Evolutionary conservation across 2,329 filamentous ascomycete species (phyloP).

Genomic region (Pestalotiopsis sp.): DNA sequence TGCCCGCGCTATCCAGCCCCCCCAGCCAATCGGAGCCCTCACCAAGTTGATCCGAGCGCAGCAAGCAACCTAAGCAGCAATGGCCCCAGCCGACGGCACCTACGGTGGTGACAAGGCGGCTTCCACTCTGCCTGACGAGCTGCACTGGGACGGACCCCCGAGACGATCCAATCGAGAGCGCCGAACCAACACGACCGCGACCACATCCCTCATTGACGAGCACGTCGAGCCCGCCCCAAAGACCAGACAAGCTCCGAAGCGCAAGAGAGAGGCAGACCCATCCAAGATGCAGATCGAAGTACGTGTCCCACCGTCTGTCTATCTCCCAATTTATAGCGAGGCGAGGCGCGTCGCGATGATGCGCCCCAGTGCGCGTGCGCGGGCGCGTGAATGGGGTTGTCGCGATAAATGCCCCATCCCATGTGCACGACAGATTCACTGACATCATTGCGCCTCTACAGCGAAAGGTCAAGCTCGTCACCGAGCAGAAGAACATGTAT

Average conservation of each 20-base stretch:
- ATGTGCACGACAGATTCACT: neutral
- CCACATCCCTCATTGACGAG: neutral
- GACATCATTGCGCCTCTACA: constrained; percentile 50
- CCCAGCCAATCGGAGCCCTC: neutral
- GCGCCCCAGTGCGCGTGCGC: neutral
- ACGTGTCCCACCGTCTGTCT: neutral
- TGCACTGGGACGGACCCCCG: constrained; percentile 1
- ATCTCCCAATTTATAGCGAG: too few relatives aligned
- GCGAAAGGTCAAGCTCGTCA: constrained; percentile 89
- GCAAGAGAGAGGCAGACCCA: constrained; percentile 5
- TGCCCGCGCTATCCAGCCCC: neutral
- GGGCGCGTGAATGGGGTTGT: neutral
- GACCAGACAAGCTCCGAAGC: neutral
- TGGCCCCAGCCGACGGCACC: neutral
- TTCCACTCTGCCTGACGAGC: neutral
- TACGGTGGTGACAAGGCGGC: neutral
- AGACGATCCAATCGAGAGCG: constrained; percentile 7
- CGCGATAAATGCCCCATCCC: neutral
- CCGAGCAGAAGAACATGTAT: constrained; percentile 87
- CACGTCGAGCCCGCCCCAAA: neutral
- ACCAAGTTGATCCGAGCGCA: neutral
- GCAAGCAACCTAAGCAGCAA: neutral
- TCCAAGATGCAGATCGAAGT: constrained; percentile 15
- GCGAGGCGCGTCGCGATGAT: too few relatives aligned
- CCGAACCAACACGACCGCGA: neutral